Percentiles rank a stretch among this genome's conserved stretches.
These are phyloP conservation scores for Microbotryum scabiosae DNA, from an alignment of 1,284 basidiomycete species.

Conservation along the genomic window DNA sequence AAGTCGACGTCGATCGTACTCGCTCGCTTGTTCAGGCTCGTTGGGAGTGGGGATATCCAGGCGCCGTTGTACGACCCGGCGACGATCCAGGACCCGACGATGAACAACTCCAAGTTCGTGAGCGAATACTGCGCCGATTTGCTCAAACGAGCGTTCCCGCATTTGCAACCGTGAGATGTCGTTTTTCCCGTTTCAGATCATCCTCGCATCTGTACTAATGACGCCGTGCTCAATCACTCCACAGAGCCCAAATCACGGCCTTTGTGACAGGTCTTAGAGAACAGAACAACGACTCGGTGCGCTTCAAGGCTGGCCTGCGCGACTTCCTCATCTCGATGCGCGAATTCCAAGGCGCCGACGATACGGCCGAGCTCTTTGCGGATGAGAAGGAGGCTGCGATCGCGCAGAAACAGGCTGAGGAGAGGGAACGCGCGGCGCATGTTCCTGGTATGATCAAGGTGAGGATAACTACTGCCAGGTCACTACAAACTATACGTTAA, in stretches of 20 bases:
- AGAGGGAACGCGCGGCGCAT: constrained; percentile 78
- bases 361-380: constrained; percentile 75
- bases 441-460: constrained; percentile 90
- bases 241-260: constrained; percentile 57
- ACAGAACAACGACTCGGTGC: constrained; percentile 76
- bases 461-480: too few relatives aligned
- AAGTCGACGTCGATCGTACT: constrained; percentile 68
- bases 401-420: constrained; percentile 58
- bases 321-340: constrained; percentile 70
- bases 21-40: constrained; percentile 86
- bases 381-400: constrained; percentile 92
- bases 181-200: constrained; percentile 3
- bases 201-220: constrained; percentile 39
- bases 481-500: too few relatives aligned
- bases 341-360: constrained; percentile 62
- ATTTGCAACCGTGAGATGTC: constrained; percentile 64
- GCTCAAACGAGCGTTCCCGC: constrained; percentile 78
- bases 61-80: constrained; percentile 79
- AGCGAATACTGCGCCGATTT: constrained; percentile 76
- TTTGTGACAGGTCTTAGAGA: constrained; percentile 79
- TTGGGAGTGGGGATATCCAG: constrained; percentile 71
- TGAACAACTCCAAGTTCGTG: constrained; percentile 75
- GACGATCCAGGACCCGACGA: constrained; percentile 61
- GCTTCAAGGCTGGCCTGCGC: constrained; percentile 90
- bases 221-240: constrained; percentile 1